Percentiles rank a stretch among this genome's conserved stretches.
phyloP scores from a whole-genome alignment of 345 rosid genomes.

The Arabis hirsuta region DNA sequence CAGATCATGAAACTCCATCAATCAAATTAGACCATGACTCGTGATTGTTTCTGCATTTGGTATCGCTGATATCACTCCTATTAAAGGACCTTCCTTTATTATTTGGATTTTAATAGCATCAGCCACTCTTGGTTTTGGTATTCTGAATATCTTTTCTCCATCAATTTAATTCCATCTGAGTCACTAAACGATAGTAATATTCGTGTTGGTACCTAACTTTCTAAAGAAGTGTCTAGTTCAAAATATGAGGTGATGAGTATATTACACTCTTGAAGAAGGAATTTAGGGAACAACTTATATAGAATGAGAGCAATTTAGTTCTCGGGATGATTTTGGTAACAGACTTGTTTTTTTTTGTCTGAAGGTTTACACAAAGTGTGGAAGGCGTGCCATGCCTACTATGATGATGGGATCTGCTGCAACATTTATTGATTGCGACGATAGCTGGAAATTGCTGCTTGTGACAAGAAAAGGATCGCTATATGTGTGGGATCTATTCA shows the following conservation, averaged over 20 bases:
- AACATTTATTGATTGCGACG: conserved; percentile 89
- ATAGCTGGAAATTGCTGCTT: conserved; percentile 87
- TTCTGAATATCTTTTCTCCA: conserved; percentile 13
- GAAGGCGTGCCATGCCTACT: conserved; percentile 94
- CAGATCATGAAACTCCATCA: not conserved
- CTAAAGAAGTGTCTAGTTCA: conserved; percentile 18
- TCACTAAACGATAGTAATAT: conserved; percentile 10
- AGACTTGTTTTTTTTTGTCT: not conserved
- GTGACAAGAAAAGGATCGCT: conserved; percentile 88
- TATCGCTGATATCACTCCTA: conserved; percentile 14
- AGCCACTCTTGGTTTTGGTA: conserved; percentile 12
- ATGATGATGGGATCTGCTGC: conserved; percentile 98
- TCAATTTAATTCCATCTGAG: not conserved
- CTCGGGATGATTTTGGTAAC: conserved; percentile 22
- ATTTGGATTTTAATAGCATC: not conserved
- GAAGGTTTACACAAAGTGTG: conserved; percentile 92
- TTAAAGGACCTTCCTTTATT: not conserved
- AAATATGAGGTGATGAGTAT: not conserved
- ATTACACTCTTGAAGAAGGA: not conserved
- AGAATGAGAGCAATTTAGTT: conserved; percentile 7
- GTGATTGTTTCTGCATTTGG: conserved; percentile 19
- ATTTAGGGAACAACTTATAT: not conserved
- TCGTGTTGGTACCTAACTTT: conserved; percentile 15
- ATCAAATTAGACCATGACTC: conserved; percentile 5
- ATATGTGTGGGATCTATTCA: conserved; percentile 86